Base-by-base conservation (phyloP, 176 grass and related monocot species). In the Paspalum vaginatum region DNA sequence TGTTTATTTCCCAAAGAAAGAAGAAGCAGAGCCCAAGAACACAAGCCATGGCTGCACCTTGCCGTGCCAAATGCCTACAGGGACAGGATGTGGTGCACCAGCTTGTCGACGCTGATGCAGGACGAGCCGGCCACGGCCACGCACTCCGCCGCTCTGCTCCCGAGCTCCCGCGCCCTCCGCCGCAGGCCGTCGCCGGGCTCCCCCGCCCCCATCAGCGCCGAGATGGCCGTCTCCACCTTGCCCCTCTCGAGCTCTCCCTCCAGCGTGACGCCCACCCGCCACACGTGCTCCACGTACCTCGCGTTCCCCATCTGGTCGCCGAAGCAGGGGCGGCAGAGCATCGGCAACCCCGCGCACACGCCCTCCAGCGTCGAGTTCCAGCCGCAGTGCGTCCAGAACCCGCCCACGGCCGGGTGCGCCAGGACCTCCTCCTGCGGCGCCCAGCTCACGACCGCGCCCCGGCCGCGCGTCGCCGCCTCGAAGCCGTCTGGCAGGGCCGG, bases 331-430 rank as follows among this genome's bases (percentile, higher is more conserved):
- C 13, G 39, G 26, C 82, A 85, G 1, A 85, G 54, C 87, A 85
- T 85, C 0, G 87, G 87, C 24, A 81, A 39, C 25, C 87, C 82
- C 0, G 53, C 74, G 26, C 42, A 21, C 32, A 74, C 26, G 22
- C 42, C 64, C 43, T 91, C 88, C 21, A 87, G 8, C 39, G 56
- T 40, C 4, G 89, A 91, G 89, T 87, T 91, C 89, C 89, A 91
- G 0, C 89, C 89, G 65, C 89, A 87, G 77, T 91, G 89, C 39
- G 85, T 87, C 62, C 51, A 77, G 45, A 85, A 85, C 14, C 8
- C 83, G 15, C 74, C 74, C 5, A 77, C 42, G 0, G 83, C 64
- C 3, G 42, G 14, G 74, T 85, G 83, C 1, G 59, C 37, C 18
- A 76, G 22, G 51, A 91, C 88, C 24, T 90, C 75, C 13, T 83